Evolutionary conservation across 2,329 filamentous ascomycete species (phyloP), one percentile per base, ranked within the genome.

Genomic region (Sclerotiophoma versabilis): DNA sequence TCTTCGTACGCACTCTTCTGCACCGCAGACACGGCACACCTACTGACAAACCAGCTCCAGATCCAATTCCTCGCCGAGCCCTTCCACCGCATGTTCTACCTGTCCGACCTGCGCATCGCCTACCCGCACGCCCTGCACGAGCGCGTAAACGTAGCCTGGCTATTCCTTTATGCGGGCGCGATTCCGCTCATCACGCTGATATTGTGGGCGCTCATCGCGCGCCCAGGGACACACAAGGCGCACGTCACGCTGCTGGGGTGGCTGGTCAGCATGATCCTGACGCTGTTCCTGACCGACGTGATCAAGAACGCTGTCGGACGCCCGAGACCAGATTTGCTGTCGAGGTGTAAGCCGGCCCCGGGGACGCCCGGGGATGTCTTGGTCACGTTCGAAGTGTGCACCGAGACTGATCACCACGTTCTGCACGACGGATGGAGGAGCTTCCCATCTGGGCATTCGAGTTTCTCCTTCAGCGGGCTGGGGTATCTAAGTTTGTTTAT

Each of bases 31-130:
- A 23, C 19, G 3, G 8, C 15, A 3, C 30, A 9, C 9, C 3
- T 12, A 19, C 56, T 63, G 22, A 67, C 54, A 34, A 43, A 50
- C 37, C 41, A 58, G 41, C 33, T 34, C 34, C 69, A 91, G 83
- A 81, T 91, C 36, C 81, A 86, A 75, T 79, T 90, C 65, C 81
- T 89, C 62, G 83, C 91, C 65, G 87, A 88, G 57, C 95, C 95
- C 0, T 98, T 98, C 73, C 92, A 98, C 74, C 92, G 91, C 77
- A 90, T 97, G 86, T 98, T 99, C 78, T 90, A 86, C 60, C 84
- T 98, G 58, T 90, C 92, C 72, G 92, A 98, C 72, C 83, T 90
- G 20, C 81, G 86, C 43, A 92, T 98, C 55, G 88, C 91, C 60
- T 97, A 89, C 69, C 95, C 95, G 0, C 90, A 96, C 76, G 92